Base-by-base conservation (phyloP, 257 asterid genomes). In the Nicotiana sylvestris region DNA sequence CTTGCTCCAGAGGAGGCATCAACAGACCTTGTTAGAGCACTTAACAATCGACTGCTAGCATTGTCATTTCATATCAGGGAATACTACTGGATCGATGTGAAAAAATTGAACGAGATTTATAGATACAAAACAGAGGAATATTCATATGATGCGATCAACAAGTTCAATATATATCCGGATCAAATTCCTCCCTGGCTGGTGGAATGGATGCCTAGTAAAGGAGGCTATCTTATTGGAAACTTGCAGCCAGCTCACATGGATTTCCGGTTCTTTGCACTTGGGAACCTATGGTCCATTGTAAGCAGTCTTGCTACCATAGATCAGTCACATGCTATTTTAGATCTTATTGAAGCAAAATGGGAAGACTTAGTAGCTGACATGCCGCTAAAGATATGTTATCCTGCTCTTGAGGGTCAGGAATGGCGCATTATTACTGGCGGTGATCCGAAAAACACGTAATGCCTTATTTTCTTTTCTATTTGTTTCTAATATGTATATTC, bases 171-270 rank as follows among this genome's bases (percentile, higher is more conserved):
- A 62, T 93, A 93, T 83, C 97, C 97, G 5, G 97, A 93, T 84
- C 97, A 93, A 84, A 93, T 93, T 81, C 92, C 97, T 81, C 93
- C 94, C 16, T 93, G 97, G 97, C 90, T 93, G 82, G 94, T 93
- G 77, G 97, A 91, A 2, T 93, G 98, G 97, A 92, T 93, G 92
- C 97, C 98, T 55, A 67, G 82, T 30, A 88, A 78, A 85, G 97
- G 97, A 29, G 97, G 97, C 76, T 93, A 87, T 81, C 92, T 93
- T 67, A 92, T 92, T 8, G 97, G 98, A 76, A 93, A 93, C 84
- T 81, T 93, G 84, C 97, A 93, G 89, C 98, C 97, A 33, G 98
- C 98, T 53, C 95, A 93, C 84, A 92, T 93, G 98, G 97, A 92
- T 87, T 93, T 93, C 68, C 92, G 98, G 57, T 92, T 93, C 89